These are phyloP conservation scores for Nematodospora valgi DNA, from an alignment of 805 yeast species.

Conservation along the genomic window DNA sequence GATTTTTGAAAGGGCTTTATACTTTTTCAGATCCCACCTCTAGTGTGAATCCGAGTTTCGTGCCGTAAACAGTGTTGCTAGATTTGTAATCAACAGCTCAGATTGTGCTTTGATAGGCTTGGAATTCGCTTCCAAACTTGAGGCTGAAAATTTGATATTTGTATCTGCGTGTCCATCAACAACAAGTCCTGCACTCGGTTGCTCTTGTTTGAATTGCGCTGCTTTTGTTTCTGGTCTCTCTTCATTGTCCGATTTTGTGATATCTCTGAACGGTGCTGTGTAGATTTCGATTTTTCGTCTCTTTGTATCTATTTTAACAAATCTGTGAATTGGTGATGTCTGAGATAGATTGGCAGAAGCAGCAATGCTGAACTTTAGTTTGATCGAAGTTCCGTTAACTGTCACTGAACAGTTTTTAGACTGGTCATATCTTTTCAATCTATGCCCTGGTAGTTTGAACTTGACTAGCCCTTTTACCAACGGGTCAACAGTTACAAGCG, in stretches of 20 bases:
- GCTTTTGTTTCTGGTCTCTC: background rate
- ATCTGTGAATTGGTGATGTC: constrained; percentile 27
- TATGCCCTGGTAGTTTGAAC: constrained; percentile 8
- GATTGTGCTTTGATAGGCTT: no score
- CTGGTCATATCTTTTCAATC: background rate
- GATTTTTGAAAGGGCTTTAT: no score
- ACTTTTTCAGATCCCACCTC: no score
- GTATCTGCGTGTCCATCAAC: no score
- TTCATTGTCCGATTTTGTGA: background rate
- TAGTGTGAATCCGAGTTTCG: no score
- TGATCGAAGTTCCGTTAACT: background rate
- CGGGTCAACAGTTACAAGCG: background rate
- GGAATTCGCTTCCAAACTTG: no score
- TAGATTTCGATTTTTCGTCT: constrained; percentile 38
- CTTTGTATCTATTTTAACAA: constrained; percentile 36
- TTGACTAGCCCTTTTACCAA: constrained; percentile 6
- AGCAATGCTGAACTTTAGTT: background rate
- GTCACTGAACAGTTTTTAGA: no score
- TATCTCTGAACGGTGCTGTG: constrained; percentile 39
- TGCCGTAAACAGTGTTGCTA: no score
- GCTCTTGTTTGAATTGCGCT: no score
- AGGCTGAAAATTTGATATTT: no score
- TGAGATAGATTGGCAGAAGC: constrained; percentile 2
- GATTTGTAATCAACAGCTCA: no score
- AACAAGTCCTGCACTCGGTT: no score